Percentiles rank a stretch among this genome's conserved stretches.
Evolutionary conservation across 768 basidiomycete genomes (phyloP).

Genomic region (Hypholoma fasciculare): DNA sequence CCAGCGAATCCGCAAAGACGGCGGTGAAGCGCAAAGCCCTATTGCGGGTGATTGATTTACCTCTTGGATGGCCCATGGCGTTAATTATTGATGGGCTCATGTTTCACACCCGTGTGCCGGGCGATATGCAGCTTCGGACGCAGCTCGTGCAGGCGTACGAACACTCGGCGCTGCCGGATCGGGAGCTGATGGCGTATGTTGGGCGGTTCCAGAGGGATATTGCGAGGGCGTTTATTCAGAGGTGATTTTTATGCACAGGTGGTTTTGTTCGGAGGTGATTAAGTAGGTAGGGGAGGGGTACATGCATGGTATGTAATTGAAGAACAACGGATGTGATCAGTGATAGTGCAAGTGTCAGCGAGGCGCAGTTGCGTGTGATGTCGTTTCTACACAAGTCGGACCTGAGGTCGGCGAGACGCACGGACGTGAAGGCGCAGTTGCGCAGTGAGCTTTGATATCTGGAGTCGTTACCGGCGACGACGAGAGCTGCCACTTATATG

Average conservation of each 20-base stretch:
- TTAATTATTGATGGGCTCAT: neutral
- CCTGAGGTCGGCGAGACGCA: too few relatives aligned
- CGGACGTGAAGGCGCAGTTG: too few relatives aligned
- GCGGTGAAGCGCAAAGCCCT: conserved; percentile 66
- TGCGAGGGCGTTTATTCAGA: conserved; percentile 46
- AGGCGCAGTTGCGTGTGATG: too few relatives aligned
- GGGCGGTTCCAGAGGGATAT: conserved; percentile 71
- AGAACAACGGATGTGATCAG: too few relatives aligned
- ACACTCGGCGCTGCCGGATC: conserved; percentile 72
- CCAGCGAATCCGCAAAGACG: conserved; percentile 61
- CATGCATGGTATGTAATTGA: too few relatives aligned
- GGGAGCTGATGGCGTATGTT: conserved; percentile 67
- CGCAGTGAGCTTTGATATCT: too few relatives aligned
- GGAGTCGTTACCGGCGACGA: too few relatives aligned
- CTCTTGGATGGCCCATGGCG: neutral
- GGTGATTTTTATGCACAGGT: neutral
- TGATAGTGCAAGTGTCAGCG: too few relatives aligned
- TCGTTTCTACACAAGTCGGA: too few relatives aligned
- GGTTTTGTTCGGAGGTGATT: neutral
- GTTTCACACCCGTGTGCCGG: neutral
- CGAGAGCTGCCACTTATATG: too few relatives aligned
- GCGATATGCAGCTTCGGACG: conserved; percentile 54
- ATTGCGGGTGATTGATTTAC: conserved; percentile 48
- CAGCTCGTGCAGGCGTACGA: conserved; percentile 75
- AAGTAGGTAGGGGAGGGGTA: too few relatives aligned